Percentiles rank a stretch among this genome's conserved stretches.
Conservation (phyloP, 202 grass and related monocot genomes). For the Alloteropsis angusta region DNA sequence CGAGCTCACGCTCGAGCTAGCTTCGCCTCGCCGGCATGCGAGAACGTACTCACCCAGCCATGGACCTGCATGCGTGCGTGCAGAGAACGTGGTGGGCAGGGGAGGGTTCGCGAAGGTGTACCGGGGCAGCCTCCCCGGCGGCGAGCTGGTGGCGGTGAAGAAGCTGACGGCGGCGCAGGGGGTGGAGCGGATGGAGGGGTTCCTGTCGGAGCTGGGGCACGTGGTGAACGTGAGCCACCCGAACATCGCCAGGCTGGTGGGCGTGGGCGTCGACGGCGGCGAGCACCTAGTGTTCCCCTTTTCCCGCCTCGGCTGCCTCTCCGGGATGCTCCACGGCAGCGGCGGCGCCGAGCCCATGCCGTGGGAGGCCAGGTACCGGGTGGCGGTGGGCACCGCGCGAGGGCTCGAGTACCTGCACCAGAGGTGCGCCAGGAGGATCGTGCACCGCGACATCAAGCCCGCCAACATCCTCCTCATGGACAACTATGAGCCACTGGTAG, state of each 20-base stretch:
- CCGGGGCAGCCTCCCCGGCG: conserved; percentile 44
- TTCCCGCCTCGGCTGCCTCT: conserved; percentile 59
- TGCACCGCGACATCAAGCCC: conserved; percentile 78
- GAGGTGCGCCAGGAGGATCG: conserved; percentile 53
- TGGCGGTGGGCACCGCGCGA: conserved; percentile 47
- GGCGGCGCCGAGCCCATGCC: conserved; percentile 14
- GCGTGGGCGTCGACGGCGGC: conserved; percentile 70
- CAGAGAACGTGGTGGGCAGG: conserved; percentile 45
- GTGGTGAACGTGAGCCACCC: conserved; percentile 60
- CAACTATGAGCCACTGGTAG: conserved; percentile 62
- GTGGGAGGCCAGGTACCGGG: conserved; percentile 49
- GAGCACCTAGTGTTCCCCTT: conserved; percentile 70
- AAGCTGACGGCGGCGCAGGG: conserved; percentile 29
- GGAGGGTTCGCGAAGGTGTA: conserved; percentile 77
- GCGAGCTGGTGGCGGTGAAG: conserved; percentile 69
- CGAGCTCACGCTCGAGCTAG: too few species aligned
- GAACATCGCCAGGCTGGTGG: conserved; percentile 54
- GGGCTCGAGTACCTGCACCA: conserved; percentile 84
- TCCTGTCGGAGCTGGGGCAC: conserved; percentile 69
- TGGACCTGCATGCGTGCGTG: too few species aligned
- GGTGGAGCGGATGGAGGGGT: conserved; percentile 32
- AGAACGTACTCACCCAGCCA: too few species aligned
- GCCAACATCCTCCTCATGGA: conserved; percentile 68
- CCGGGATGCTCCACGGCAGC: conserved; percentile 40
- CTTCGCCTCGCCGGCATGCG: too few species aligned